Evolutionary conservation across 257 asterid species (phyloP), one percentile per base, ranked within the genome.

Genomic region (Solanum sejunctum): DNA sequence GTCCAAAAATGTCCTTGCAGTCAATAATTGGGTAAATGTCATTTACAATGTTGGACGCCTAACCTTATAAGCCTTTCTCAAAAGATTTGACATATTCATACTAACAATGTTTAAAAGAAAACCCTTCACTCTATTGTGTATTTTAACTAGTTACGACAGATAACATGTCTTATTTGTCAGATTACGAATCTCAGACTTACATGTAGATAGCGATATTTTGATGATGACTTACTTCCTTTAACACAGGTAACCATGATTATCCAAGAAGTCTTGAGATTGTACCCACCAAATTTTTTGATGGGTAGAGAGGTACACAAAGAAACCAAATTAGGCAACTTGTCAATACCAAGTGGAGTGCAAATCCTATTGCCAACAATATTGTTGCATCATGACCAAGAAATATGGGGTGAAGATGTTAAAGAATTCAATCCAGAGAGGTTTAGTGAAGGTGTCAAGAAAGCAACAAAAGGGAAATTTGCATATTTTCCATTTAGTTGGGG

Each of bases 361-460:
- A 32, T 60, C 28, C 4, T 60, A 7, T 60, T n/a, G 41, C 71
- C 81, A 5, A 18, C 80, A 21, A 79, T 84, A 10, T 11, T 86
- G 56, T 6, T 86, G 54, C 89, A 86, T 12, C 87, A 84, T 57
- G 89, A 86, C 39, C 18, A 43, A 8, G 77, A 86, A 8, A 45
- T 80, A 23, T 86, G 89, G 89, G 89, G 89, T 12, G 77, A 80
- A 10, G 89, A 86, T 79, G 89, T 83, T 0, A 58, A 78, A 21
- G 89, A 84, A 11, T 86, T 86, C 85, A 86, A 86, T 3, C 89
- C 89, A 1, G 85, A 80, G 58, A 79, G 89, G 32, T 86, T 86
- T 52, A 57, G 87, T 43, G 85, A 86, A 18, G 87, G 87, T 4
- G 12, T 86, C 18, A 13, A 84, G 0, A 84, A 84, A 69, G 87